Evolutionary conservation across 176 grass and related monocot species (phyloP).

Genomic region (Panicum miliaceum): DNA sequence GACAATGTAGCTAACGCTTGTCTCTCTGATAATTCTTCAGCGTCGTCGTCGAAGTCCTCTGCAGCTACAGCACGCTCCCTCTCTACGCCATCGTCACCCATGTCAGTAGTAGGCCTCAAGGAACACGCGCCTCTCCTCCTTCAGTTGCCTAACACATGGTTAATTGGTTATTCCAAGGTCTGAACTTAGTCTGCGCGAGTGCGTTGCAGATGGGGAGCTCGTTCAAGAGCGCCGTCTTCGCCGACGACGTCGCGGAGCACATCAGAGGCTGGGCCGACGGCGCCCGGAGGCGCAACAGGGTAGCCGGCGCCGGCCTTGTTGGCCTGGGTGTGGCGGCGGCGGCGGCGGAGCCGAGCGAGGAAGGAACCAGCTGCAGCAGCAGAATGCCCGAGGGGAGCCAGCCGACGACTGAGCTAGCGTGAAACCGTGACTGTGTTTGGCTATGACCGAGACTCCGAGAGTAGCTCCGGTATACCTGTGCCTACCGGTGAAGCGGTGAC

Average conservation of each 20-base stretch:
- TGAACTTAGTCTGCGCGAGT: not conserved
- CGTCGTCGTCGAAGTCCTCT: slow-evolving; percentile 62
- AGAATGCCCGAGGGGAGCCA: not conserved
- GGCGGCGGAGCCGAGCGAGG: not conserved
- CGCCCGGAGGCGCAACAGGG: slow-evolving; percentile 23
- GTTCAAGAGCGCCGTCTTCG: slow-evolving; percentile 84
- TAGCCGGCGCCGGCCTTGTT: not conserved
- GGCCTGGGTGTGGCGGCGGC: not conserved
- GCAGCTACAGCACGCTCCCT: slow-evolving; percentile 84
- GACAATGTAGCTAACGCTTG: not conserved
- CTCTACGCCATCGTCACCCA: slow-evolving; percentile 86
- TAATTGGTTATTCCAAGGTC: too few species aligned
- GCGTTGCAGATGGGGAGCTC: slow-evolving; percentile 77
- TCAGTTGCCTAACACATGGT: too few species aligned
- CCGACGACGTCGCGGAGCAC: slow-evolving; percentile 43
- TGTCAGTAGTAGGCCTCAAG: slow-evolving; percentile 49
- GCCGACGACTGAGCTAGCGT: not conserved
- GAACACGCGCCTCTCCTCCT: not conserved
- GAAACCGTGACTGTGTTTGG: too few species aligned
- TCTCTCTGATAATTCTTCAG: slow-evolving; percentile 49
- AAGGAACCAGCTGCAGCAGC: not conserved
- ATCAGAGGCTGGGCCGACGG: slow-evolving; percentile 43
- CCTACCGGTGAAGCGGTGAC: too few species aligned
- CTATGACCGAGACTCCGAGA: too few species aligned
- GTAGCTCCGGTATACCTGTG: too few species aligned